A percentile compares a stretch with the other conserved stretches of the same genome.
phyloP scores from a whole-genome alignment of 495 filamentous ascomycete genomes.

The Lichina pygmaea region DNA sequence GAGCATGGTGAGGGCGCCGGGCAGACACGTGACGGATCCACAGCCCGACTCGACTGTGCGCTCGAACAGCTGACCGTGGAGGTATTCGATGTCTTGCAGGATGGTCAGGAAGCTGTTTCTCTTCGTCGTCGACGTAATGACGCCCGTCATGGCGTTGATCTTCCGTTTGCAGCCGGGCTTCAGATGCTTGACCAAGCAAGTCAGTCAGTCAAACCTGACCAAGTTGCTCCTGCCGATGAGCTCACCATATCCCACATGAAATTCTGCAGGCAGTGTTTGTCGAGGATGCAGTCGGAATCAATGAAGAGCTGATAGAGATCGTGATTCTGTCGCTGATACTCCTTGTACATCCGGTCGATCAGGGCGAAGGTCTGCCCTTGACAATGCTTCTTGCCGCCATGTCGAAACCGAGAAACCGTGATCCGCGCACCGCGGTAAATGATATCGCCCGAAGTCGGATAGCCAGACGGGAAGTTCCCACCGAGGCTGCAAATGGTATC shows the following conservation, averaged over 20 bases:
- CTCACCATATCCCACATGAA: slow-evolving; percentile 86
- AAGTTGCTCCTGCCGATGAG: background rate
- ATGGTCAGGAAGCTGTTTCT: slow-evolving; percentile 78
- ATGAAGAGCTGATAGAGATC: slow-evolving; percentile 93
- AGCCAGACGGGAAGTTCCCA: slow-evolving; percentile 49
- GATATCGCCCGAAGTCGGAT: slow-evolving; percentile 80
- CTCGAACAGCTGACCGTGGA: slow-evolving; percentile 93
- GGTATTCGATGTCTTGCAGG: slow-evolving; percentile 93
- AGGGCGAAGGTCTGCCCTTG: slow-evolving; percentile 88
- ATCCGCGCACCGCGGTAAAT: slow-evolving; percentile 57
- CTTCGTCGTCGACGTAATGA: slow-evolving; percentile 83
- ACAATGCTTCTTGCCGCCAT: slow-evolving; percentile 82
- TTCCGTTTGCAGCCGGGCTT: slow-evolving; percentile 79
- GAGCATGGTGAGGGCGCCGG: slow-evolving; percentile 80
- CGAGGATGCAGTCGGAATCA: slow-evolving; percentile 92
- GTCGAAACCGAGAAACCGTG: slow-evolving; percentile 78
- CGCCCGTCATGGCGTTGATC: slow-evolving; percentile 95
- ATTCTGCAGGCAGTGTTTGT: slow-evolving; percentile 81
- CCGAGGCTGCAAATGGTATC: slow-evolving; percentile 73
- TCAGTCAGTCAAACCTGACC: slow-evolving; percentile 1
- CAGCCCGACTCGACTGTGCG: slow-evolving; percentile 89
- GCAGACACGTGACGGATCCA: slow-evolving; percentile 83
- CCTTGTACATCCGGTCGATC: slow-evolving; percentile 76
- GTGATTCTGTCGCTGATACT: slow-evolving; percentile 72
- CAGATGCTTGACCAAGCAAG: slow-evolving; percentile 14